Evolutionary conservation across 345 rosid species (phyloP).

Genomic region (Iberis pinnata): DNA sequence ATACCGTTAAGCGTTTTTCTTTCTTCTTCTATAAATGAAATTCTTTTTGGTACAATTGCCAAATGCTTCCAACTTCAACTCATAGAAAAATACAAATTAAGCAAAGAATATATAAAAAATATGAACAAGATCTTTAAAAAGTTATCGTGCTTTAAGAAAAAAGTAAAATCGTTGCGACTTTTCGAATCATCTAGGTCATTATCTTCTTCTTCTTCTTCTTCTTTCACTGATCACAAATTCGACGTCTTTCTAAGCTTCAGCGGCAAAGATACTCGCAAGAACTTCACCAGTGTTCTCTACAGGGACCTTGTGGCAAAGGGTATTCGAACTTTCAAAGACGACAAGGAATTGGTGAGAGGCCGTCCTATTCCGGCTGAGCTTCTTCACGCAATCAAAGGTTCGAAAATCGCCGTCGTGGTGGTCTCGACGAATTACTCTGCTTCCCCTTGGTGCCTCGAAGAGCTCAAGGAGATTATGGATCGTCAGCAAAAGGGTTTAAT

Average conservation of each 20-base stretch:
- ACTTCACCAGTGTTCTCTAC: constrained; percentile 23
- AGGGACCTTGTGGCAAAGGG: background rate
- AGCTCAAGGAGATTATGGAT: constrained; percentile 14
- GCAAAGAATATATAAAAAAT: too few species aligned
- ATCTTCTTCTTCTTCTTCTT: background rate
- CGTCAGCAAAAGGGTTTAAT: background rate
- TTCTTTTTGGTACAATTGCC: too few species aligned
- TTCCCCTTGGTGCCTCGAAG: constrained; percentile 20
- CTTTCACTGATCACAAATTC: background rate
- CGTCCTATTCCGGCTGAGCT: constrained; percentile 19
- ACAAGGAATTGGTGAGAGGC: constrained; percentile 10
- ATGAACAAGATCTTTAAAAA: too few species aligned
- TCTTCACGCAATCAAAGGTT: constrained; percentile 17
- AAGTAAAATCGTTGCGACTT: too few species aligned
- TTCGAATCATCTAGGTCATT: too few species aligned
- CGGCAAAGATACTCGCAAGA: constrained; percentile 22
- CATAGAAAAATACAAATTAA: too few species aligned
- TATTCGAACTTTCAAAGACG: constrained; percentile 21
- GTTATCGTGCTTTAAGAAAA: too few species aligned
- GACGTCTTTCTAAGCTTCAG: constrained; percentile 29
- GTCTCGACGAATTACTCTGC: constrained; percentile 22
- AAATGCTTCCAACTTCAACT: too few species aligned
- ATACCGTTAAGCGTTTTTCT: background rate
- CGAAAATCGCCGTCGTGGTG: constrained; percentile 19
- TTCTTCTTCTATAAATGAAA: background rate